Percentiles rank a stretch among this genome's conserved stretches.
phyloP scores from a whole-genome alignment of 352 stramenopile species.

The Globisporangium nunn region DNA sequence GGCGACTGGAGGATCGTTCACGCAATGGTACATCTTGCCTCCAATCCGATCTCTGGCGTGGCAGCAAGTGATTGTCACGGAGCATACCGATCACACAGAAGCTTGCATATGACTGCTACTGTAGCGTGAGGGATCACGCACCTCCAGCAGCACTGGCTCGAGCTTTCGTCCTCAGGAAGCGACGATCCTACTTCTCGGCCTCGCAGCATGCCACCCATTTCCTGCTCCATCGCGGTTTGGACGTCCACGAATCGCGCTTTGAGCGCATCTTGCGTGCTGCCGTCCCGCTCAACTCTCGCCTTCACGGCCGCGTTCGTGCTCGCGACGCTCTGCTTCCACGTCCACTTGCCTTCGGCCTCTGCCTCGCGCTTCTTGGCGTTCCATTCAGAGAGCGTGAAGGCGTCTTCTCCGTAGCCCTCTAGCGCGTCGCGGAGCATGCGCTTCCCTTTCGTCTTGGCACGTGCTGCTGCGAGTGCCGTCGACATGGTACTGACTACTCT shows the following conservation, averaged over 20 bases:
- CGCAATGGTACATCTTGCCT: slow-evolving; percentile 43
- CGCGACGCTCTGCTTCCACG: slow-evolving; percentile 30
- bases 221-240: slow-evolving; percentile 24
- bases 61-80: neutral
- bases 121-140: slow-evolving; percentile 1
- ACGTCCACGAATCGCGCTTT: slow-evolving; percentile 30
- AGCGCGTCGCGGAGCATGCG: slow-evolving; percentile 54
- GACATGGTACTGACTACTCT: slow-evolving; percentile 28
- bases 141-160: slow-evolving; percentile 28
- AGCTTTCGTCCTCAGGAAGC: neutral
- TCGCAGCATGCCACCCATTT: slow-evolving; percentile 16
- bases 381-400: slow-evolving; percentile 42
- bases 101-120: too few species aligned
- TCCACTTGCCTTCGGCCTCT: slow-evolving; percentile 27
- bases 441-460: slow-evolving; percentile 62
- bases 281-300: slow-evolving; percentile 25
- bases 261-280: slow-evolving; percentile 16
- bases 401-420: slow-evolving; percentile 40
- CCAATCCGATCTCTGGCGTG: slow-evolving; percentile 27
- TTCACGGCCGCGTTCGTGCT: slow-evolving; percentile 35
- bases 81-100: neutral
- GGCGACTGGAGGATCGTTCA: slow-evolving; percentile 19
- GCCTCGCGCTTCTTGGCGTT: slow-evolving; percentile 42
- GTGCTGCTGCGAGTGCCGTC: slow-evolving; percentile 45
- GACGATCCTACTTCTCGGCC: neutral